phyloP scores from a whole-genome alignment of 345 rosid species.

The Passiflora organensis region DNA sequence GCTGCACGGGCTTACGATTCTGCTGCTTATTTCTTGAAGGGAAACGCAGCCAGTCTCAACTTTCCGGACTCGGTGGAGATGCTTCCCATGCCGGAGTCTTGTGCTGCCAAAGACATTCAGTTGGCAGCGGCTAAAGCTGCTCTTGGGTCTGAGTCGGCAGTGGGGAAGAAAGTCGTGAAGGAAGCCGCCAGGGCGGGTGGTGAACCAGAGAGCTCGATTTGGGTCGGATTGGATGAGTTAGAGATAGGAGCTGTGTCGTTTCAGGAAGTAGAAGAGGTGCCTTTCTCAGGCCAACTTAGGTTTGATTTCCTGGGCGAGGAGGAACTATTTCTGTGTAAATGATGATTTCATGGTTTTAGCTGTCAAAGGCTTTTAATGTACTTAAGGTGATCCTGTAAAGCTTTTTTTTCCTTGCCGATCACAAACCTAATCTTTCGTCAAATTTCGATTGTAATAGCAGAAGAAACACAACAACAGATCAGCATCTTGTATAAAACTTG shows the following conservation, averaged over 20 bases:
- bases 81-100: slow-evolving; percentile 23
- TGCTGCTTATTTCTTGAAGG: slow-evolving; percentile 28
- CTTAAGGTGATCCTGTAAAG: too few relatives aligned
- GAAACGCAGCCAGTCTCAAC: slow-evolving; percentile 23
- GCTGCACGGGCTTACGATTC: slow-evolving; percentile 32
- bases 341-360: neutral
- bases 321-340: neutral
- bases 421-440: too few relatives aligned
- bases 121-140: slow-evolving; percentile 26
- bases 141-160: neutral
- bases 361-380: too few relatives aligned
- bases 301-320: slow-evolving; percentile 6
- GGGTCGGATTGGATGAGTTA: slow-evolving; percentile 3
- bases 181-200: neutral
- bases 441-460: too few relatives aligned
- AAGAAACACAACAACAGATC: too few relatives aligned
- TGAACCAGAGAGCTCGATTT: neutral
- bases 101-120: slow-evolving; percentile 27
- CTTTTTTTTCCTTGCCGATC: too few relatives aligned
- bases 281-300: slow-evolving; percentile 5
- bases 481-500: too few relatives aligned
- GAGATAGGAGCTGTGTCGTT: neutral
- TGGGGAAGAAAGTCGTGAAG: too few relatives aligned
- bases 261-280: slow-evolving; percentile 10
- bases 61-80: slow-evolving; percentile 22